Evolutionary conservation across 306 rosid genomes (phyloP), one percentile per base, ranked within the genome.

Genomic region (Casuarina cunninghamiana): DNA sequence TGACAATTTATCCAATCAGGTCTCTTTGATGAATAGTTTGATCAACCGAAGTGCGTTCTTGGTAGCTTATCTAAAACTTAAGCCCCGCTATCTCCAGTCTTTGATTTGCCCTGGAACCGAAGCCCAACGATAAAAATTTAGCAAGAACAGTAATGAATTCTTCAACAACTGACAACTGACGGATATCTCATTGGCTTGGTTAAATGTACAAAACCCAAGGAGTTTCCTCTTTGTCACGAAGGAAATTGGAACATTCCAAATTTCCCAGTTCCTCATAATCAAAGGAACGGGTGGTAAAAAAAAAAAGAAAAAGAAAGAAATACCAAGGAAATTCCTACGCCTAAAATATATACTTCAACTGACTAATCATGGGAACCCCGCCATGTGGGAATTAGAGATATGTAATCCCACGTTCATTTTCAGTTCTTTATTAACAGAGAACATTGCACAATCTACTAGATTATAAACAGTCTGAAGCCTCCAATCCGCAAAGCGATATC

Each of bases 391-490:
- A 42, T 49, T 69, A 62, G 37, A 58, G 55, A 58, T 49, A 75
- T 8, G 46, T 68, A 65, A 43, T 53, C 42, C 75, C 60, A 53
- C n/a, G 70, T 61, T 74, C 72, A 72, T 12, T 17, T 50, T 10
- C 61, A 74, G 38, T 66, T 57, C 37, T 44, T 75, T 57, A 77
- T 73, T 78, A 11, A 32, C 0, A 51, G 70, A 51, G 72, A 77
- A 68, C 50, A 57, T 6, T 6, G 26, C 61, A 71, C 69, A 79
- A 78, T 77, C 49, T 74, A 72, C 79, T 63, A 51, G 67, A 38
- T 73, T 32, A 61, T 41, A 54, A 73, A 72, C 76, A 63, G 72
- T 60, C 74, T 38, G 49, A 44, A 77, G 69, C 61, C 61, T 78
- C 57, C 73, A 73, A 62, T 65, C 39, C 76, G 70, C 51, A 68